Evolutionary conservation across 2,329 filamentous ascomycete species (phyloP).

Genomic region (Bimuria novae-zelandiae): DNA sequence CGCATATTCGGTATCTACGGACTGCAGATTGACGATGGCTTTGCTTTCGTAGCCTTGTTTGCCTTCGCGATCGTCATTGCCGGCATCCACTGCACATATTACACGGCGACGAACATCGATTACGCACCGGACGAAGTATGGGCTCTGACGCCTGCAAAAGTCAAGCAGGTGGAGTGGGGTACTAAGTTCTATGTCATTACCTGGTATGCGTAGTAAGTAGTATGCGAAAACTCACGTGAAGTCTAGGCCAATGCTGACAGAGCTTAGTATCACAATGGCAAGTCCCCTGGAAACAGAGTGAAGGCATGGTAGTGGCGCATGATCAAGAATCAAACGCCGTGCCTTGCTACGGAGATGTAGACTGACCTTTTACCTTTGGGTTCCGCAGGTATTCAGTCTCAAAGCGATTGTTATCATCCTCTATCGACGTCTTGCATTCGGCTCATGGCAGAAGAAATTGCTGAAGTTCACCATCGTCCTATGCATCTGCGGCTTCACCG

Average conservation of each 20-base stretch:
- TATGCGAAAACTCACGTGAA: neutral
- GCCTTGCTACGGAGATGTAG: neutral
- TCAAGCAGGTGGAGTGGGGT: slow-evolving; percentile 9
- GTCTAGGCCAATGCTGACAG: neutral
- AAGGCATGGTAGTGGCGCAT: neutral
- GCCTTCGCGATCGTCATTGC: slow-evolving; percentile 15
- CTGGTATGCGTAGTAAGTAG: slow-evolving; percentile 19
- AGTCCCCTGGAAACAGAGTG: neutral
- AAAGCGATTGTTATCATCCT: slow-evolving; percentile 21
- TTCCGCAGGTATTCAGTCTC: slow-evolving; percentile 11
- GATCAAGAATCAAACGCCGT: neutral
- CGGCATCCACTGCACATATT: slow-evolving; percentile 15
- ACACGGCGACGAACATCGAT: slow-evolving; percentile 17
- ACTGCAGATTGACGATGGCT: slow-evolving; percentile 11
- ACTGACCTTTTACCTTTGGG: slow-evolving; percentile 1
- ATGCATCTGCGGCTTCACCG: slow-evolving; percentile 11
- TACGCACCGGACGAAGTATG: slow-evolving; percentile 12
- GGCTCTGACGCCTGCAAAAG: slow-evolving; percentile 8
- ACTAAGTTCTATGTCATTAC: slow-evolving; percentile 19
- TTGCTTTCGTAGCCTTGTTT: slow-evolving; percentile 9
- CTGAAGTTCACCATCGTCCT: slow-evolving; percentile 12
- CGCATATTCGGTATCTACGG: slow-evolving; percentile 6
- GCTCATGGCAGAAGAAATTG: slow-evolving; percentile 15
- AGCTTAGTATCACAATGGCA: neutral
- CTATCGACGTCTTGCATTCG: slow-evolving; percentile 16